Conservation (phyloP, 495 filamentous ascomycete genomes). For the Penicillium tannophilum region DNA sequence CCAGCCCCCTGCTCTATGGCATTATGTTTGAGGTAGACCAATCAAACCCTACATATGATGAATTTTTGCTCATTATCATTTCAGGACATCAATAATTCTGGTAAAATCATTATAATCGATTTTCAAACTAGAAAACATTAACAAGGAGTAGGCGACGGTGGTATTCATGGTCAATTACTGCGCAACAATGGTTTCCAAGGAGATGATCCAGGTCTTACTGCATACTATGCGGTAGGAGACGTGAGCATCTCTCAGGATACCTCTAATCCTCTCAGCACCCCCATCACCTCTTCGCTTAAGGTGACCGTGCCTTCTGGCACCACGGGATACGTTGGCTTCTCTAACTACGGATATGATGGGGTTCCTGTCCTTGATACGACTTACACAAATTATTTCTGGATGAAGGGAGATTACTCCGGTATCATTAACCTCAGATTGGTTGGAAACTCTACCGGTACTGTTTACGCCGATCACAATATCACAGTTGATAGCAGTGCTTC, state of each 20-base stretch:
- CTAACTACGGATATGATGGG: constrained; percentile 63
- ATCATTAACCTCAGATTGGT: constrained; percentile 33
- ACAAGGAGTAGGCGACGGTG: constrained; percentile 56
- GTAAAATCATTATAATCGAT: not conserved
- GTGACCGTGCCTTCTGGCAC: constrained; percentile 44
- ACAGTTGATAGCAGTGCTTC: constrained; percentile 27
- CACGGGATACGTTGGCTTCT: constrained; percentile 53
- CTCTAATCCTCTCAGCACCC: constrained; percentile 50
- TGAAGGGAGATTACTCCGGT: constrained; percentile 45
- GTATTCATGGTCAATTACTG: constrained; percentile 74
- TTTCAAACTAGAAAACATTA: not conserved
- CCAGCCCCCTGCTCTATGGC: constrained; percentile 58
- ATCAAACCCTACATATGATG: no score
- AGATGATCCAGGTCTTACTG: constrained; percentile 46
- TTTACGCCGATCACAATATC: constrained; percentile 42
- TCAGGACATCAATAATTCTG: not conserved
- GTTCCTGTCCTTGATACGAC: constrained; percentile 53
- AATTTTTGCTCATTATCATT: not conserved
- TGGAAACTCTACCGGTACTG: constrained; percentile 30
- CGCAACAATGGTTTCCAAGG: constrained; percentile 73
- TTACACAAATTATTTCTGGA: constrained; percentile 60
- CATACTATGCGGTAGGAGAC: constrained; percentile 58
- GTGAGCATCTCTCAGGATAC: constrained; percentile 53
- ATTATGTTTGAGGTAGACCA: constrained; percentile 58
- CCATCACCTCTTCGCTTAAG: constrained; percentile 59